Evolutionary conservation across 805 yeast genomes (phyloP).

Genomic region (Gaillardinia entomophila): DNA sequence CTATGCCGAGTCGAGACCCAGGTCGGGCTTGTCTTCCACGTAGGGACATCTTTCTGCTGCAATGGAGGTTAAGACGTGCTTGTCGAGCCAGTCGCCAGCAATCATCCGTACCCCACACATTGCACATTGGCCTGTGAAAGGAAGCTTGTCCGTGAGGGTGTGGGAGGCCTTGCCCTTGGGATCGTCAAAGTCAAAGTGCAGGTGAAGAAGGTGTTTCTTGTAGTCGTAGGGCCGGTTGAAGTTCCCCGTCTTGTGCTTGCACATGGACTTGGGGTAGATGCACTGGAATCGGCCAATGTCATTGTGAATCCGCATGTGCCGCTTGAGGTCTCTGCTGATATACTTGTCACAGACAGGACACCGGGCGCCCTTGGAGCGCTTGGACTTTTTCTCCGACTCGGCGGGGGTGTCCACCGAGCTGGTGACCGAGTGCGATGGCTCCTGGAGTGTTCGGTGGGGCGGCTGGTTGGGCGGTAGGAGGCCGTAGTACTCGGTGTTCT

Average conservation of each 20-base stretch:
- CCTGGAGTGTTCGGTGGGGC: not conserved
- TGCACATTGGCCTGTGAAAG: conserved; percentile 29
- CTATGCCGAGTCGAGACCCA: too few relatives aligned
- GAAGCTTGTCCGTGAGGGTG: conserved; percentile 36
- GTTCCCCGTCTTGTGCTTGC: conserved; percentile 37
- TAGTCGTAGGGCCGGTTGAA: conserved; percentile 42
- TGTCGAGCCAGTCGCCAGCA: conserved; percentile 53
- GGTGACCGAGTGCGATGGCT: not conserved
- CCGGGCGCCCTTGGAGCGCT: conserved; percentile 28
- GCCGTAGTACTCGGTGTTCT: not conserved
- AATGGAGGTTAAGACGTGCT: conserved; percentile 39
- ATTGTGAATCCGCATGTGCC: conserved; percentile 40
- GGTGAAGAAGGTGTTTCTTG: conserved; percentile 38
- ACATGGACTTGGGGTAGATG: conserved; percentile 32
- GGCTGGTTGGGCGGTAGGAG: conserved; percentile 1
- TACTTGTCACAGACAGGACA: conserved; percentile 36
- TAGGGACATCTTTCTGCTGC: not conserved
- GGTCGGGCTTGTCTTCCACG: not conserved
- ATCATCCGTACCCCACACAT: conserved; percentile 45
- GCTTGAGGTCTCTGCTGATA: conserved; percentile 34
- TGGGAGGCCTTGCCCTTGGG: conserved; percentile 34
- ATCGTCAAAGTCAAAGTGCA: conserved; percentile 38
- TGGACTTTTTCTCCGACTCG: conserved; percentile 16
- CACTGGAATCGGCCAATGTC: conserved; percentile 39
- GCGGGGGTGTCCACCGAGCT: conserved; percentile 1